phyloP scores from a whole-genome alignment of 345 rosid genomes.

The Rhodamnia rubescens region DNA sequence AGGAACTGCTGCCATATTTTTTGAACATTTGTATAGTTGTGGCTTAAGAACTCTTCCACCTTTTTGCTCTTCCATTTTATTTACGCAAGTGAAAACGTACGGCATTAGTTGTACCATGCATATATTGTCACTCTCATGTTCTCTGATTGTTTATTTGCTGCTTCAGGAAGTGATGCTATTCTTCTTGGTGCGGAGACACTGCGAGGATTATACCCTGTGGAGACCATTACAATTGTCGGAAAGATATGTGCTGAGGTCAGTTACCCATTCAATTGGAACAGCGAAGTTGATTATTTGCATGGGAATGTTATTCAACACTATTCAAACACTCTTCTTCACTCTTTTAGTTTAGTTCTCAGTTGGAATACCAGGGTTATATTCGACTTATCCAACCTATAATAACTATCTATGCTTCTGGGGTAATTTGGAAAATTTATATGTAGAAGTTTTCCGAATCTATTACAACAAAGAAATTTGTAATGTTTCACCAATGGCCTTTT shows the following conservation, averaged over 20 bases:
- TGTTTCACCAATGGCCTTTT: background rate
- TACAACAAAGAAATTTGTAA: background rate
- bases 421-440: background rate
- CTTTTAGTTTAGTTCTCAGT: background rate
- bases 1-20: background rate
- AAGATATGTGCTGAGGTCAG: conserved; percentile 86
- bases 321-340: background rate
- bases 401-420: background rate
- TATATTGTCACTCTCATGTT: background rate
- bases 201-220: conserved; percentile 89
- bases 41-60: background rate
- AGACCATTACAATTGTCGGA: conserved; percentile 71
- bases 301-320: background rate
- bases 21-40: background rate
- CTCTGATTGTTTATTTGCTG: background rate
- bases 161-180: conserved; percentile 83
- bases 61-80: background rate
- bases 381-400: background rate
- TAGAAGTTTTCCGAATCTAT: background rate
- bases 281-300: background rate
- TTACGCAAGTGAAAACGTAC: background rate
- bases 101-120: background rate
- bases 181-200: conserved; percentile 97
- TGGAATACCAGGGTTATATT: background rate
- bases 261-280: background rate